These are phyloP conservation scores for Saturnispora sanitii DNA, from an alignment of 805 yeast genomes.

Conservation along the genomic window DNA sequence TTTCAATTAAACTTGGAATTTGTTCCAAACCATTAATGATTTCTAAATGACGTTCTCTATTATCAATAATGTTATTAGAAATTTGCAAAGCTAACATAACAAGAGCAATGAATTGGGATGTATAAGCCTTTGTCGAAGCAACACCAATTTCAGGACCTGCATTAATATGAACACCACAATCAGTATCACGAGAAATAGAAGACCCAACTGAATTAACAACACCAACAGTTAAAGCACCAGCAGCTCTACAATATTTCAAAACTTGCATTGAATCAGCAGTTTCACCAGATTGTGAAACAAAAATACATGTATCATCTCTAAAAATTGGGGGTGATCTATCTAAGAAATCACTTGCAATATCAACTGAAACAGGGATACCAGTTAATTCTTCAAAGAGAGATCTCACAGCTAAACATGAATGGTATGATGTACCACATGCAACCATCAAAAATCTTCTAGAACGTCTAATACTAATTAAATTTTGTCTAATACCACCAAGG, in stretches of 20 bases:
- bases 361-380: slow-evolving; percentile 88
- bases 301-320: slow-evolving; percentile 95
- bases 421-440: slow-evolving; percentile 99
- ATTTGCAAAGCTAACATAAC: slow-evolving; percentile 95
- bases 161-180: slow-evolving; percentile 98
- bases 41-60: slow-evolving; percentile 63
- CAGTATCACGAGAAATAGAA: slow-evolving; percentile 90
- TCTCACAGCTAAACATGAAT: slow-evolving; percentile 95
- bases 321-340: slow-evolving; percentile 95
- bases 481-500: slow-evolving; percentile 82
- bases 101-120: slow-evolving; percentile 94
- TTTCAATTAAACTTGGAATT: slow-evolving; percentile 78
- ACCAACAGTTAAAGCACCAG: slow-evolving; percentile 97
- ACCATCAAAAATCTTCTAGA: slow-evolving; percentile 95
- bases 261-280: slow-evolving; percentile 97
- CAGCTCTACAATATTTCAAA: slow-evolving; percentile 86
- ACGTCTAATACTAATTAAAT: slow-evolving; percentile 81
- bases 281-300: slow-evolving; percentile 98
- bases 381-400: slow-evolving; percentile 93
- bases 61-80: slow-evolving; percentile 82
- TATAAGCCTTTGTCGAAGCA: slow-evolving; percentile 97
- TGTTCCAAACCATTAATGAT: slow-evolving; percentile 77
- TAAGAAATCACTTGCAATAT: slow-evolving; percentile 87
- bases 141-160: slow-evolving; percentile 99
- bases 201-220: slow-evolving; percentile 97